Evolutionary conservation across 2,329 filamentous ascomycete genomes (phyloP).

Genomic region (Thielaviopsis euricoi): DNA sequence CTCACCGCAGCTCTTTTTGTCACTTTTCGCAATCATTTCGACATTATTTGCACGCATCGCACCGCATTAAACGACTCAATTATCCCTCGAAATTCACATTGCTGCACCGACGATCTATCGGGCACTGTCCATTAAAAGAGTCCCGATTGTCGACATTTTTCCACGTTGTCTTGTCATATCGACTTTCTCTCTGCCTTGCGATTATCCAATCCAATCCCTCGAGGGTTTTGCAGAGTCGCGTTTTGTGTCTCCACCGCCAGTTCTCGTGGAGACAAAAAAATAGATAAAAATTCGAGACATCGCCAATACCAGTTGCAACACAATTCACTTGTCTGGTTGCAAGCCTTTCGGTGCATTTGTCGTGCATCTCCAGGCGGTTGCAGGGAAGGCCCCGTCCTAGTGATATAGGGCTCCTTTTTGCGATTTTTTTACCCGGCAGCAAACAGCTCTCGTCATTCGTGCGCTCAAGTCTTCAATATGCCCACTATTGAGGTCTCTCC

Average conservation of each 20-base stretch:
- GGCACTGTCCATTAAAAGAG: too few relatives aligned
- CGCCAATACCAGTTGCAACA: not conserved
- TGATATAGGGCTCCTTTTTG: not conserved
- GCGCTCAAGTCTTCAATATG: constrained; percentile 25
- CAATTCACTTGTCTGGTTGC: not conserved
- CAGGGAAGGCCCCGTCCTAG: not conserved
- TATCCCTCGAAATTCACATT: not conserved
- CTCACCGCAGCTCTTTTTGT: not conserved
- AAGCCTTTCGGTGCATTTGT: not conserved
- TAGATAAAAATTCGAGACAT: not conserved
- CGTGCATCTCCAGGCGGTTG: not conserved
- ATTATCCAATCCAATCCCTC: not conserved
- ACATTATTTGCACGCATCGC: not conserved
- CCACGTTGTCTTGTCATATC: not conserved
- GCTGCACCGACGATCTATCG: not conserved
- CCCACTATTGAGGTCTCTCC: constrained; percentile 40
- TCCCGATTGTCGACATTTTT: not conserved
- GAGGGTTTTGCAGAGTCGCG: not conserved
- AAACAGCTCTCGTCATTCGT: not conserved
- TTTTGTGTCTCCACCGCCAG: not conserved
- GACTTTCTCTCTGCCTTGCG: not conserved
- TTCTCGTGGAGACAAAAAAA: not conserved
- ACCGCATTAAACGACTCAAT: not conserved
- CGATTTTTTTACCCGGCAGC: not conserved
- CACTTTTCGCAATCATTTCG: not conserved